phyloP scores from a whole-genome alignment of 176 grass and related monocot species.

The Poa pratensis region DNA sequence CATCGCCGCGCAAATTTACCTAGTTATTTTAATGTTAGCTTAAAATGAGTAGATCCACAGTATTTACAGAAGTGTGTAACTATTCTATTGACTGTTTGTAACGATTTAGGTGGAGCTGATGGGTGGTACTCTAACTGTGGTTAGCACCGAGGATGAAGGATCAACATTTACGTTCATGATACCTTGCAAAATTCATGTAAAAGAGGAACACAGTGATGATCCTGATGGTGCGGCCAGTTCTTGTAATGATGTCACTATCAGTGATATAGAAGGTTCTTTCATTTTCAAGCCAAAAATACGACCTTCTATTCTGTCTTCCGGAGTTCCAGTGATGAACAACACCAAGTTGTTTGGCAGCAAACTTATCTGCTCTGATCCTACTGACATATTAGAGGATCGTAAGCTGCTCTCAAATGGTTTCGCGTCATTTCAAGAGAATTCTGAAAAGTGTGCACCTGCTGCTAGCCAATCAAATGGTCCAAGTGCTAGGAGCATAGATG shows the following conservation, averaged over 20 bases:
- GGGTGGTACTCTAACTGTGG: constrained; percentile 75
- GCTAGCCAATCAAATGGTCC: constrained; percentile 32
- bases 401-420: constrained; percentile 49
- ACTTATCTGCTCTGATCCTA: constrained; percentile 39
- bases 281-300: constrained; percentile 70
- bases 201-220: constrained; percentile 71
- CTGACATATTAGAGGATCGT: constrained; percentile 42
- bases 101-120: constrained; percentile 88
- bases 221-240: constrained; percentile 55
- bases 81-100: constrained; percentile 24
- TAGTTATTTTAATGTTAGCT: constrained; percentile 8
- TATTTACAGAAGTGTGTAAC: constrained; percentile 32
- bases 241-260: constrained; percentile 39
- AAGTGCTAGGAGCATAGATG: constrained; percentile 43
- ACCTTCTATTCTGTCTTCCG: constrained; percentile 45
- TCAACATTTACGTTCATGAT: constrained; percentile 85
- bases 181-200: constrained; percentile 77
- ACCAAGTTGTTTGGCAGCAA: constrained; percentile 48
- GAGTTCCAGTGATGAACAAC: constrained; percentile 44
- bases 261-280: constrained; percentile 74
- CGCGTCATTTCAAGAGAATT: constrained; percentile 31
- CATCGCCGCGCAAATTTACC: too few relatives aligned
- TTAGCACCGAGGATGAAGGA: constrained; percentile 77
- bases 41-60: constrained; percentile 23
- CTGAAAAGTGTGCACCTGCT: constrained; percentile 29